These are phyloP conservation scores for Nemania serpens DNA, from an alignment of 2,329 filamentous ascomycete species.

Conservation along the genomic window DNA sequence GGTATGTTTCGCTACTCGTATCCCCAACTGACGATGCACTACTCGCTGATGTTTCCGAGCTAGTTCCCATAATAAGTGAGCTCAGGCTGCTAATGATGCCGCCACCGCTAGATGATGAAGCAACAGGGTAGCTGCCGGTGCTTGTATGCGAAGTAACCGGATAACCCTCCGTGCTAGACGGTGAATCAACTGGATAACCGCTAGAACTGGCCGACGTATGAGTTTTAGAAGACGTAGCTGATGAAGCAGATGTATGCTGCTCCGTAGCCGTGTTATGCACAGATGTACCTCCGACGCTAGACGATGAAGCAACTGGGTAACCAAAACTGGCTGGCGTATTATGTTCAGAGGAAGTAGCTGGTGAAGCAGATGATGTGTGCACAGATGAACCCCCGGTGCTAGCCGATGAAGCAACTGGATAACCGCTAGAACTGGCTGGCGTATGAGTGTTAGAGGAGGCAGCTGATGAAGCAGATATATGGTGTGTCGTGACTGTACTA, in stretches of 20 bases:
- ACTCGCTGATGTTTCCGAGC: conserved; percentile 6
- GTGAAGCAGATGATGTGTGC: background rate
- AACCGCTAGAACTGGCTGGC: conserved; percentile 17
- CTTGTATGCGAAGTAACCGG: background rate
- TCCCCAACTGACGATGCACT: background rate
- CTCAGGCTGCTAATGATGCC: conserved; percentile 40
- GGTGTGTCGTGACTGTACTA: background rate
- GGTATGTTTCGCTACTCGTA: conserved; percentile 6
- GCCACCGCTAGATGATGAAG: conserved; percentile 22
- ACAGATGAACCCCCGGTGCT: too few relatives aligned
- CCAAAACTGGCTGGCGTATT: conserved; percentile 9
- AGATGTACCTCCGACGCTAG: background rate
- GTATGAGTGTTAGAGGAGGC: background rate
- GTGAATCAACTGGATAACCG: conserved; percentile 23
- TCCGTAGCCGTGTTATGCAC: too few relatives aligned
- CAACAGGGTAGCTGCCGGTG: conserved; percentile 24
- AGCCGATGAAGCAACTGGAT: conserved; percentile 17
- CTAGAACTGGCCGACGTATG: background rate
- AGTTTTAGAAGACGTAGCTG: conserved; percentile 11
- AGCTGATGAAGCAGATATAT: conserved; percentile 1
- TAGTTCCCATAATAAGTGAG: conserved; percentile 37
- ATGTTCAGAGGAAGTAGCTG: conserved; percentile 12
- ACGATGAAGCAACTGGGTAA: conserved; percentile 30
- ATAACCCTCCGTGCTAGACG: background rate
- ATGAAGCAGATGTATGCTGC: conserved; percentile 30